A percentile compares a stretch with the other conserved stretches of the same genome.
These are phyloP conservation scores for Acanthamoeba castellanii DNA, from an alignment of 208 protist genomes.

Conservation along the genomic window DNA sequence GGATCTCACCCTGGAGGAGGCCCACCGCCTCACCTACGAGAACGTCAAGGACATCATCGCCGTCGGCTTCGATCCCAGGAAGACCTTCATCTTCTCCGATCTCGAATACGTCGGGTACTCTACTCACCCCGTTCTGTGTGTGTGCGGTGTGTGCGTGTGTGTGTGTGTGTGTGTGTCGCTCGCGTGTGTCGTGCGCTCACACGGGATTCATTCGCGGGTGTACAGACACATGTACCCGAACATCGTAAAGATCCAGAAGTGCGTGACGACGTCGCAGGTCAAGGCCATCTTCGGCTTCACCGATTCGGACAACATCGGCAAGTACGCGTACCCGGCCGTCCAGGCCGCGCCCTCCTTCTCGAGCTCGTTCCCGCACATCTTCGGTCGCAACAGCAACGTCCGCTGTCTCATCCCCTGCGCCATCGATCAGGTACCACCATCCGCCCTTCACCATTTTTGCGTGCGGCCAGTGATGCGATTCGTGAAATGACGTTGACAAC, in stretches of 20 bases:
- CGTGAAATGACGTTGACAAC: slow-evolving; percentile 3
- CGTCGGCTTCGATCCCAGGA: slow-evolving; percentile 97
- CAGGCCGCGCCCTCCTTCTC: slow-evolving; percentile 98
- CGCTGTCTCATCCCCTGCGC: slow-evolving; percentile 98
- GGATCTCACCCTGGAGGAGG: slow-evolving; percentile 92
- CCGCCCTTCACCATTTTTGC: neutral
- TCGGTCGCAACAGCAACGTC: slow-evolving; percentile 13
- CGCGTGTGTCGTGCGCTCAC: neutral
- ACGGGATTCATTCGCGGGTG: too few species aligned
- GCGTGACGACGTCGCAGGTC: slow-evolving; percentile 93
- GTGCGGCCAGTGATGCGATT: neutral
- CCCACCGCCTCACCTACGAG: slow-evolving; percentile 91
- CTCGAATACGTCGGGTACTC: slow-evolving; percentile 94
- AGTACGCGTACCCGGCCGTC: slow-evolving; percentile 95
- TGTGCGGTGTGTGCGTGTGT: neutral
- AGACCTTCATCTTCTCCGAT: slow-evolving; percentile 99
- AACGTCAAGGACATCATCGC: slow-evolving; percentile 99
- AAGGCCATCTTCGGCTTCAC: slow-evolving; percentile 95
- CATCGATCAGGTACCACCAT: slow-evolving; percentile 89
- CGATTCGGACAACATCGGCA: slow-evolving; percentile 92
- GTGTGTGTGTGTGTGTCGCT: neutral
- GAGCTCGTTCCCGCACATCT: slow-evolving; percentile 91
- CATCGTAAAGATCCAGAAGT: slow-evolving; percentile 94
- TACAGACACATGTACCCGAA: slow-evolving; percentile 95
- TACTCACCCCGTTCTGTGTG: too few species aligned